Base-by-base conservation (phyloP, 2,329 filamentous ascomycete species). In the Neofusicoccum parvum region DNA sequence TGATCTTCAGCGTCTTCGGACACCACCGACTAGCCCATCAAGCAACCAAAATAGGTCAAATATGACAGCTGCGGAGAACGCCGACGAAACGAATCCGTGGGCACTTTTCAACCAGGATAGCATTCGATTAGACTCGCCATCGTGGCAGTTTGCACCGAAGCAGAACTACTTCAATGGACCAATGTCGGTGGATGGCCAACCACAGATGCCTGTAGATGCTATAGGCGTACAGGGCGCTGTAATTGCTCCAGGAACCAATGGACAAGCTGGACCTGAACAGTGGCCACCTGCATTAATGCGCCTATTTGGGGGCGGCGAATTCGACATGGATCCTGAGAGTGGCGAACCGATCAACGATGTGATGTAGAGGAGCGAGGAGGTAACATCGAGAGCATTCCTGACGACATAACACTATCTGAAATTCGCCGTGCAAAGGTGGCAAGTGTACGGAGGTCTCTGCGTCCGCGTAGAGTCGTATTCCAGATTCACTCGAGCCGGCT, bases 51-150 rank as follows among this genome's bases (percentile, higher is more conserved):
- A 56, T 17, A 32, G 49, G 36, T 32, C 17, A 3, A 36, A 15
- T 11, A 20, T 56, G 6, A 20, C 39, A n/a, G 14, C 50, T 6
- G 50, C 62, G 15, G 41, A 56, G 17, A 32, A 64, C 20, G 34
- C 58, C 14, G 60, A 54, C 3, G 65, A 68, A 23, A 62, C 66
- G 32, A 60, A 63, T 11, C 53, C 68, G 3, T 69, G 68, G 68
- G 62, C 66, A 9, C 58, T 69, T 3, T 69, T 69, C 20, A 65
- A 67, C 36, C 68, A 68, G 41, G 65, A 66, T 15, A 69, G 60
- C 50, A 67, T 69, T 36, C 60, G 53, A 27, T 17, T 68, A 4
- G 62, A 62, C 46, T 68, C 68, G 1, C 62, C 51, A 3, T 64
- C 62, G 5, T 64, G 62, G 62, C 62, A 64, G 7, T 64, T 64